Conservation (phyloP, 495 filamentous ascomycete genomes). For the Acidiella bohemica region DNA sequence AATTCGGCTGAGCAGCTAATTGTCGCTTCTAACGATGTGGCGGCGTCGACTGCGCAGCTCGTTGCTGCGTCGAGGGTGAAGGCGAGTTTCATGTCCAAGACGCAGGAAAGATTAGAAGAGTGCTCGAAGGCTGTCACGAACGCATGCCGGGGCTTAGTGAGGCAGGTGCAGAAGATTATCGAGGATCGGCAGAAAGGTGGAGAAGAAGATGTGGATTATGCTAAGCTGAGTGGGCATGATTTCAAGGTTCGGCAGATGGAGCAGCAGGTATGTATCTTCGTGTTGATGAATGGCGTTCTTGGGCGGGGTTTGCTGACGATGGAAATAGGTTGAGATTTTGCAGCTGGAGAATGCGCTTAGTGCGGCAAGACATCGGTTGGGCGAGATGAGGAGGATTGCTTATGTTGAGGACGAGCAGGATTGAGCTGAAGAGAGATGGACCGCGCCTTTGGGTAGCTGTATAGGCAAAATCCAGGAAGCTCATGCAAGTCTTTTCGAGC, state of each 20-base stretch:
- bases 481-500: too few relatives aligned
- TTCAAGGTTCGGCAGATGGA: conserved; percentile 99
- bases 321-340: conserved; percentile 97
- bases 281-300: conserved; percentile 4
- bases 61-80: conserved; percentile 93
- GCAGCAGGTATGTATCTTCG: conserved; percentile 66
- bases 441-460: too few relatives aligned
- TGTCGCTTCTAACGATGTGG: conserved; percentile 92
- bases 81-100: conserved; percentile 94
- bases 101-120: conserved; percentile 76
- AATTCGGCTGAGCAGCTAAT: conserved; percentile 95
- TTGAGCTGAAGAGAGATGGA: too few relatives aligned
- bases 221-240: conserved; percentile 74
- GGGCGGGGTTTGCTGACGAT: conserved; percentile 7
- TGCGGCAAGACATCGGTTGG: conserved; percentile 68
- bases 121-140: conserved; percentile 86
- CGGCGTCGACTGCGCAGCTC: conserved; percentile 87
- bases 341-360: conserved; percentile 81
- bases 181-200: conserved; percentile 68
- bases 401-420: conserved; percentile 67
- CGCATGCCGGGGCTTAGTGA: conserved; percentile 74
- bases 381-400: conserved; percentile 97
- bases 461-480: too few relatives aligned
- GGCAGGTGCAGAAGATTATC: conserved; percentile 92
- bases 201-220: conserved; percentile 72